phyloP scores from a whole-genome alignment of 2,329 filamentous ascomycete species.

The Aureobasidium zeae region DNA sequence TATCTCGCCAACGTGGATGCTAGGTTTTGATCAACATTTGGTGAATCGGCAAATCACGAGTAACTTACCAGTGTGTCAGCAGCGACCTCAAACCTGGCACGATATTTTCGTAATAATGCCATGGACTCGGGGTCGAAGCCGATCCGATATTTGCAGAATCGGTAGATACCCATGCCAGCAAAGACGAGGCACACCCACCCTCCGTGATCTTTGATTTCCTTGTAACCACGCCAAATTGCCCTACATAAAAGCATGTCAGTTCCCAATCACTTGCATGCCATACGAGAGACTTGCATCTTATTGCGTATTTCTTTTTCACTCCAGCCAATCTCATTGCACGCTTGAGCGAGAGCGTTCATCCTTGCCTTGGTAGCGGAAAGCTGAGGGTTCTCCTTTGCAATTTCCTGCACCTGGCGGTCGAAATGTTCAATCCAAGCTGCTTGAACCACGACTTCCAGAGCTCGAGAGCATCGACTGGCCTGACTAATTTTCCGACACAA shows the following conservation, averaged over 20 bases:
- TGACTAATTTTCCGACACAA: conserved; percentile 39
- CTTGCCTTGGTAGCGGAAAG: conserved; percentile 41
- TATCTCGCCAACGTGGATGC: conserved; percentile 44
- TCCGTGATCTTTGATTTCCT: conserved; percentile 48
- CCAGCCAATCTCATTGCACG: conserved; percentile 47
- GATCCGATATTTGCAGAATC: conserved; percentile 52
- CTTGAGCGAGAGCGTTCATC: conserved; percentile 45
- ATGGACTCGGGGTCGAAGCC: conserved; percentile 45
- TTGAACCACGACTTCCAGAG: conserved; percentile 50
- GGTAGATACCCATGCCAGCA: conserved; percentile 49
- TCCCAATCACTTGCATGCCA: not conserved
- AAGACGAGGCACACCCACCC: conserved; percentile 50
- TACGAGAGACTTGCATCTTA: conserved; percentile 24
- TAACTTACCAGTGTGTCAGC: conserved; percentile 38
- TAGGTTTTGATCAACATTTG: not conserved
- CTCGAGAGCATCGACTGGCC: conserved; percentile 46
- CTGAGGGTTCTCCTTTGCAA: conserved; percentile 32
- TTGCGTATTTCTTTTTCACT: conserved; percentile 50
- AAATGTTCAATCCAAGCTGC: conserved; percentile 50
- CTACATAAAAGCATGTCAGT: not conserved
- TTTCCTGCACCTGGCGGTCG: conserved; percentile 40
- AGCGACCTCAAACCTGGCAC: conserved; percentile 43
- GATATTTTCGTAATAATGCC: conserved; percentile 36
- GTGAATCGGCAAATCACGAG: not conserved
- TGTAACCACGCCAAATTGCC: conserved; percentile 50